Conservation (phyloP, 2,329 filamentous ascomycete genomes). For the Neofusicoccum umdonicola region DNA sequence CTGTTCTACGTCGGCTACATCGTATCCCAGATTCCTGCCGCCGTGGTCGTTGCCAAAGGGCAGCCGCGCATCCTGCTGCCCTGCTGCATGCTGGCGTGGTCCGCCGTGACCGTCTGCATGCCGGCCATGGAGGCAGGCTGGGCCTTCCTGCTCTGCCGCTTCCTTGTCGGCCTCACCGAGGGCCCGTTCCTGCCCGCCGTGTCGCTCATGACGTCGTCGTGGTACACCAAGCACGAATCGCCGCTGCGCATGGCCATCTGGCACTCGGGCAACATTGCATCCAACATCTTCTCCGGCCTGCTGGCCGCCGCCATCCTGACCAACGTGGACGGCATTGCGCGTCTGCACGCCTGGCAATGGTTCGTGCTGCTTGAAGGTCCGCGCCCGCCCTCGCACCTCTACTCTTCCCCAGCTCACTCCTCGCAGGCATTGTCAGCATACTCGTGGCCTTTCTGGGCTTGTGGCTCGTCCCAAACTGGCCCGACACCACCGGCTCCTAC, state of each 20-base stretch:
- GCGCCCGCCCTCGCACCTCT: neutral
- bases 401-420: neutral
- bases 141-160: conserved; percentile 38
- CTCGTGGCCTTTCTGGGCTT: conserved; percentile 33
- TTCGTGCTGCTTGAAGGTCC: conserved; percentile 34
- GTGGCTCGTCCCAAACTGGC: conserved; percentile 49
- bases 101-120: conserved; percentile 47
- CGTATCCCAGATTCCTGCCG: conserved; percentile 17
- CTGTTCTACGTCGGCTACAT: conserved; percentile 24
- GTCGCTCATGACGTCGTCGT: conserved; percentile 40
- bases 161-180: conserved; percentile 40
- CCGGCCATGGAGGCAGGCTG: conserved; percentile 36
- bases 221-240: conserved; percentile 55
- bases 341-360: conserved; percentile 37
- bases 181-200: conserved; percentile 41
- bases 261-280: conserved; percentile 51
- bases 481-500: conserved; percentile 48
- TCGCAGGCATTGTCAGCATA: conserved; percentile 28
- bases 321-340: conserved; percentile 32
- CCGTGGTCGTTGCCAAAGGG: neutral
- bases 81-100: conserved; percentile 43
- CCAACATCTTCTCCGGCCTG: conserved; percentile 52
- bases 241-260: conserved; percentile 51
- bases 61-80: conserved; percentile 38
- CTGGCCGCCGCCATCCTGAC: conserved; percentile 52